Percentiles rank a stretch among this genome's conserved stretches.
Evolutionary conservation across 306 rosid genomes (phyloP).

Genomic region (Casuarina cunninghamiana): DNA sequence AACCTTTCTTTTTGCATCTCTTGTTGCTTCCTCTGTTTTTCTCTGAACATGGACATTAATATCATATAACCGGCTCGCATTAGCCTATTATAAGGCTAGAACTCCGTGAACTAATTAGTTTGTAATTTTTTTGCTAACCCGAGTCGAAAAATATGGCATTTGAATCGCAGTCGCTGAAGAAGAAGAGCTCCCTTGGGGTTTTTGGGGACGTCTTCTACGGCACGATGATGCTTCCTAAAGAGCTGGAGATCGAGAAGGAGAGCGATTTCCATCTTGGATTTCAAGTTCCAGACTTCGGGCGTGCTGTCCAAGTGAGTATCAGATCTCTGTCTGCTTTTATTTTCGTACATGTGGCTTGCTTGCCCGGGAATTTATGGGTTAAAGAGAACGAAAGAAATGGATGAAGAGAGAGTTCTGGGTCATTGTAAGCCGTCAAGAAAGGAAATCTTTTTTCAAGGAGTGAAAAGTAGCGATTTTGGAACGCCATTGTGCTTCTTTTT

Average conservation of each 20-base stretch:
- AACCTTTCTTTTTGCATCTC: background rate
- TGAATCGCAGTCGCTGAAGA: constrained; percentile 53
- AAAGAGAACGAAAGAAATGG: background rate
- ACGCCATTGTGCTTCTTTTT: too few species aligned
- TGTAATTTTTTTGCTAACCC: background rate
- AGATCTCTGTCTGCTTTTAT: background rate
- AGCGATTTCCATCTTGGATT: constrained; percentile 38
- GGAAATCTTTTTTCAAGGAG: background rate
- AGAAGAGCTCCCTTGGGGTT: constrained; percentile 38
- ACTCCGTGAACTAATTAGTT: too few species aligned
- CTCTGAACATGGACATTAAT: background rate
- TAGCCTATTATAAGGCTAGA: background rate
- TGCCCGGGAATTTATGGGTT: background rate
- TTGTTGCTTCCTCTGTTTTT: background rate
- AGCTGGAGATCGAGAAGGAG: constrained; percentile 40
- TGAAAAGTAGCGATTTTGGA: too few species aligned
- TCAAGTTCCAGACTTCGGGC: constrained; percentile 57
- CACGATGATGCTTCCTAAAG: constrained; percentile 46
- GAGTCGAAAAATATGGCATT: constrained; percentile 47
- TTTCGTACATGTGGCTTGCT: background rate
- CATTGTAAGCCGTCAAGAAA: background rate
- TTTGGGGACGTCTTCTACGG: constrained; percentile 55
- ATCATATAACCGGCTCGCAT: background rate
- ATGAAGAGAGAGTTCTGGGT: background rate
- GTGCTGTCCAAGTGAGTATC: constrained; percentile 34